phyloP scores from a whole-genome alignment of 495 filamentous ascomycete genomes.

The Penicillium manginii region DNA sequence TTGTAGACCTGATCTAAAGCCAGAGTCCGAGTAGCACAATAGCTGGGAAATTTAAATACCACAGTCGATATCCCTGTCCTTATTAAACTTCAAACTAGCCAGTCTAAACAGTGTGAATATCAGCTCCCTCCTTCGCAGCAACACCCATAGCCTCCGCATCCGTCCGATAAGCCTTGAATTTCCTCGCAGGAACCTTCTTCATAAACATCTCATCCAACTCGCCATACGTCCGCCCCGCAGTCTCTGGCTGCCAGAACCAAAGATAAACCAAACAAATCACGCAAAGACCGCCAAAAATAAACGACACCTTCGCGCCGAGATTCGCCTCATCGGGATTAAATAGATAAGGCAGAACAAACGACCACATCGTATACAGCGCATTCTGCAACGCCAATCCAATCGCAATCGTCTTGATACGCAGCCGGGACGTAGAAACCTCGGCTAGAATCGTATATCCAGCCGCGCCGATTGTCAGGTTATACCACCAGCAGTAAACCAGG shows the following conservation, averaged over 20 bases:
- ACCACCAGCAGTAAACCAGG: slow-evolving; percentile 30
- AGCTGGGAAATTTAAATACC: no score
- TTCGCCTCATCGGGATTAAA: slow-evolving; percentile 21
- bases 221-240: slow-evolving; percentile 16
- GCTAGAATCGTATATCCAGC: slow-evolving; percentile 35
- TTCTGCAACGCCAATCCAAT: slow-evolving; percentile 35
- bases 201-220: slow-evolving; percentile 27
- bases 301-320: slow-evolving; percentile 19
- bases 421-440: slow-evolving; percentile 30
- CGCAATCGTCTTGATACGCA: slow-evolving; percentile 37
- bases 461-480: slow-evolving; percentile 37
- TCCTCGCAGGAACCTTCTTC: slow-evolving; percentile 19
- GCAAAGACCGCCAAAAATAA: slow-evolving; percentile 27
- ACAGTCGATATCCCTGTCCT: no score
- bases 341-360: slow-evolving; percentile 26
- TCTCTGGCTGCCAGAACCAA: slow-evolving; percentile 25
- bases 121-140: slow-evolving; percentile 7
- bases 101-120: neutral
- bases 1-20: no score
- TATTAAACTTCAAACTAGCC: neutral
- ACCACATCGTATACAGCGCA: slow-evolving; percentile 31
- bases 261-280: slow-evolving; percentile 23
- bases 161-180: slow-evolving; percentile 20
- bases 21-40: no score
- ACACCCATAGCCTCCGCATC: slow-evolving; percentile 21